These are phyloP conservation scores for Lyophyllum atratum DNA, from an alignment of 768 basidiomycete genomes.

Conservation along the genomic window DNA sequence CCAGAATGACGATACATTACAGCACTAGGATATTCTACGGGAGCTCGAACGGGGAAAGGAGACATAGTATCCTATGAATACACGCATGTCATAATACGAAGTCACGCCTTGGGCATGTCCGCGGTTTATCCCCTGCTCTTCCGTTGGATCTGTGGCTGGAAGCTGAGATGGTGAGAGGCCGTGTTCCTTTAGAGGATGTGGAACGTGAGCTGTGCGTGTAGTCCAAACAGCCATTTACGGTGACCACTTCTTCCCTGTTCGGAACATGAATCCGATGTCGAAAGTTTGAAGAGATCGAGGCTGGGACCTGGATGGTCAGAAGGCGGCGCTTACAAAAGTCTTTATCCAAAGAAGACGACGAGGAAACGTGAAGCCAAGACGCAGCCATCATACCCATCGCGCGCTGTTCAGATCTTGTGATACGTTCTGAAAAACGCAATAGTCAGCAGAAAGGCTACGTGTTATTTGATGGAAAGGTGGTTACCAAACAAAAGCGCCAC, in stretches of 20 bases:
- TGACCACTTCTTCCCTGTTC: not conserved
- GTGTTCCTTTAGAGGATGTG: not conserved
- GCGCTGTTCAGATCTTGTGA: not conserved
- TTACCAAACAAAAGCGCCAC: not conserved
- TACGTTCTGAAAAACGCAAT: not conserved
- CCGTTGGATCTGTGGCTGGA: conserved; percentile 1
- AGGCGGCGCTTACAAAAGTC: not conserved
- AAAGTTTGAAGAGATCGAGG: not conserved
- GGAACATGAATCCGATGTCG: not conserved
- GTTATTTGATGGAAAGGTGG: not conserved
- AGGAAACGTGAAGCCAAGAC: not conserved
- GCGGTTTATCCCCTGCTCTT: conserved; percentile 21
- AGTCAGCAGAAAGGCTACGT: not conserved
- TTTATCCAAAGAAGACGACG: not conserved
- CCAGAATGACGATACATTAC: not conserved
- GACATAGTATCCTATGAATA: conserved; percentile 5
- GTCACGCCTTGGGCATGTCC: conserved; percentile 6
- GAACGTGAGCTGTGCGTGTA: not conserved
- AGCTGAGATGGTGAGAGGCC: not conserved
- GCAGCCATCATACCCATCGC: not conserved
- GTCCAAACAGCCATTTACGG: not conserved
- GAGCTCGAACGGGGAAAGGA: not conserved
- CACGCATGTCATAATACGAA: conserved; percentile 7
- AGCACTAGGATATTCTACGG: conserved; percentile 1
- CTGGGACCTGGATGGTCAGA: no score